A percentile compares a stretch with the other conserved stretches of the same genome.
phyloP scores from a whole-genome alignment of 2,329 filamentous ascomycete genomes.

The Exophiala sp. region DNA sequence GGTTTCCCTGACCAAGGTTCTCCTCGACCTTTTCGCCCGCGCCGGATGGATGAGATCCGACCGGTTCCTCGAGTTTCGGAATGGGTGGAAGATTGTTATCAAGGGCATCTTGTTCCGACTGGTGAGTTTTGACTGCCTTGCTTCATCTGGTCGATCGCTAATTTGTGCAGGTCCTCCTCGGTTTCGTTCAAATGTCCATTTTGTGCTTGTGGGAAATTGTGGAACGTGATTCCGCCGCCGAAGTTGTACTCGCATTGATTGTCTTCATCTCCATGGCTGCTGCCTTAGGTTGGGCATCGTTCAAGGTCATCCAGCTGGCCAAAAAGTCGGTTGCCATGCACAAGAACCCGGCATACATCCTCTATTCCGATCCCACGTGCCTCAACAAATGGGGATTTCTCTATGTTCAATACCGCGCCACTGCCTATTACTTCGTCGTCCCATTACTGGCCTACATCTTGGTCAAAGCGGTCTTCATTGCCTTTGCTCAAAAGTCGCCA shows the following conservation, averaged over 20 bases:
- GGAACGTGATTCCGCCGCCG: constrained; percentile 72
- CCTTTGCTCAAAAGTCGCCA: constrained; percentile 65
- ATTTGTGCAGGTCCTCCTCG: constrained; percentile 60
- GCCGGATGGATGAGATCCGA: constrained; percentile 72
- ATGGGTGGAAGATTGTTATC: constrained; percentile 85
- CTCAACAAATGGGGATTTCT: constrained; percentile 98
- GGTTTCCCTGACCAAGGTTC: constrained; percentile 72
- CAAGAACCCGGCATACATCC: constrained; percentile 93
- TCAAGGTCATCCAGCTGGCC: constrained; percentile 83
- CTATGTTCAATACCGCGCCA: constrained; percentile 93
- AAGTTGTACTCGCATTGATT: constrained; percentile 80
- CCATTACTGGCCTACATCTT: constrained; percentile 71
- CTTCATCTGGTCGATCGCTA: constrained; percentile 1
- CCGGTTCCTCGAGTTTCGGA: constrained; percentile 88
- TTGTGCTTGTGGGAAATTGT: constrained; percentile 94
- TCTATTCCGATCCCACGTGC: constrained; percentile 89
- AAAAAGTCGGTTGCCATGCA: constrained; percentile 84
- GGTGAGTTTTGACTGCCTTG: constrained; percentile 32
- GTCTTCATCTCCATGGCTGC: constrained; percentile 75
- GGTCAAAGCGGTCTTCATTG: constrained; percentile 86
- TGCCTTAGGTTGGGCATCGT: constrained; percentile 77
- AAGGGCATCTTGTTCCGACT: constrained; percentile 92
- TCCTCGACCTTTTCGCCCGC: constrained; percentile 70
- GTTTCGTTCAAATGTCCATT: constrained; percentile 84
- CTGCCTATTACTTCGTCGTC: constrained; percentile 90